Conservation (phyloP, 768 basidiomycete species). For the Lactifluus subvellereus region DNA sequence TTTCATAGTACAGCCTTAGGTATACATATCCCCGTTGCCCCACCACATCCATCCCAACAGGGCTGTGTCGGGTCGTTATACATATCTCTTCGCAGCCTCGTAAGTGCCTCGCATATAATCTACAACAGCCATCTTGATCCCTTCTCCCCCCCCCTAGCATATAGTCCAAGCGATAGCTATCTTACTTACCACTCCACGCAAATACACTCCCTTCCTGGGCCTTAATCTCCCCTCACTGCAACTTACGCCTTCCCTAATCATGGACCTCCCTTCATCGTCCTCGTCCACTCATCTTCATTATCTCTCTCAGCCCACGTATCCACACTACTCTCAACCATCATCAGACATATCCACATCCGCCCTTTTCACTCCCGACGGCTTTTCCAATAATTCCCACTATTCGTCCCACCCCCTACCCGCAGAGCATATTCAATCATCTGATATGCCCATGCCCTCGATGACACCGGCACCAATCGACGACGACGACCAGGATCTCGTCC, state of each 20-base stretch:
- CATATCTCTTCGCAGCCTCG: neutral
- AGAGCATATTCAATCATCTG: conserved; percentile 12
- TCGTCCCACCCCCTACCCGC: conserved; percentile 6
- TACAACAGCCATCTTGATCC: conserved; percentile 3
- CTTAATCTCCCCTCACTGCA: conserved; percentile 13
- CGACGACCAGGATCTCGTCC: conserved; percentile 23
- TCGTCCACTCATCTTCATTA: conserved; percentile 15
- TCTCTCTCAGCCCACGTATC: conserved; percentile 19
- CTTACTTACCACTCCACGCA: conserved; percentile 14
- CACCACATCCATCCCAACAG: conserved; percentile 8
- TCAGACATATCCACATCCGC: conserved; percentile 12
- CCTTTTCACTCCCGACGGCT: conserved; percentile 12
- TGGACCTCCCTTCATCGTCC: conserved; percentile 11
- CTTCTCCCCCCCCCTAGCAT: conserved; percentile 1
- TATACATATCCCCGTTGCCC: conserved; percentile 17
- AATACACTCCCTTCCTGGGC: conserved; percentile 8
- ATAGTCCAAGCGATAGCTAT: conserved; percentile 18
- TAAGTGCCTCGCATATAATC: neutral
- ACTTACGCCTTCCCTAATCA: conserved; percentile 15
- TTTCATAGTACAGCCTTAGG: conserved; percentile 14
- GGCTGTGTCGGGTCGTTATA: conserved; percentile 7
- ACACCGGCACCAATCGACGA: conserved; percentile 22
- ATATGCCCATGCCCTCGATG: conserved; percentile 13
- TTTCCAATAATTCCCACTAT: conserved; percentile 6
- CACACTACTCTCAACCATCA: conserved; percentile 16